Evolutionary conservation across 805 yeast genomes (phyloP).

Genomic region (Saturnispora kantuleensis): DNA sequence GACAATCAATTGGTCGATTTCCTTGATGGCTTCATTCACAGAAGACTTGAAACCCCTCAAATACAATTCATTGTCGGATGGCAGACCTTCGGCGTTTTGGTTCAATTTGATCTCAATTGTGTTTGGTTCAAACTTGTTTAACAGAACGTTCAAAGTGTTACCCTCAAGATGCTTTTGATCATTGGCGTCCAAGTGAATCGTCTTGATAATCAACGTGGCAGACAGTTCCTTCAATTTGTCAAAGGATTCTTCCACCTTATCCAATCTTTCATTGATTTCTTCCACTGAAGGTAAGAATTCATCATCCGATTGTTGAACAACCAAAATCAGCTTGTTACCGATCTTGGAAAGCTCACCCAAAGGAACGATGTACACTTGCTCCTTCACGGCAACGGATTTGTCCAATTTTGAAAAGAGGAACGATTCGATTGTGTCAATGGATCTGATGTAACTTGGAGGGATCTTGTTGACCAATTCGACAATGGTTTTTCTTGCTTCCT

Average conservation of each 20-base stretch:
- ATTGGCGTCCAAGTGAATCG: slow-evolving; percentile 39
- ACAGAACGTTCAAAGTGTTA: slow-evolving; percentile 37
- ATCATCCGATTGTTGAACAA: slow-evolving; percentile 41
- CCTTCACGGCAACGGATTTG: slow-evolving; percentile 32
- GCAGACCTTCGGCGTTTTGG: slow-evolving; percentile 28
- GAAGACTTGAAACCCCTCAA: slow-evolving; percentile 63
- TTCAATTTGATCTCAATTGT: slow-evolving; percentile 40
- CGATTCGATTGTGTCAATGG: slow-evolving; percentile 55
- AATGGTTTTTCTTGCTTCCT: slow-evolving; percentile 58
- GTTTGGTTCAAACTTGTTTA: slow-evolving; percentile 23
- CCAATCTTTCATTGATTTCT: slow-evolving; percentile 48
- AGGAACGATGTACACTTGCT: slow-evolving; percentile 49
- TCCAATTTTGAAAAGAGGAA: slow-evolving; percentile 44
- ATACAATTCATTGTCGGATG: slow-evolving; percentile 41
- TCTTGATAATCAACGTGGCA: slow-evolving; percentile 38
- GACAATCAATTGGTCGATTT: slow-evolving; percentile 43
- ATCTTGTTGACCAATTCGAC: slow-evolving; percentile 64
- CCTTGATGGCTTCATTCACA: slow-evolving; percentile 44
- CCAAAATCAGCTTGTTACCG: slow-evolving; percentile 41
- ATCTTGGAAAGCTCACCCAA: slow-evolving; percentile 40
- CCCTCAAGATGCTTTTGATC: slow-evolving; percentile 56
- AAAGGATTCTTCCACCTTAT: slow-evolving; percentile 44
- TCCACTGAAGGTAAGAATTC: slow-evolving; percentile 66
- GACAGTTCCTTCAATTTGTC: slow-evolving; percentile 51
- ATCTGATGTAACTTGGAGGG: slow-evolving; percentile 54